A percentile compares a stretch with the other conserved stretches of the same genome.
Evolutionary conservation across 805 yeast species (phyloP).

Genomic region (Pichia gijzeniarum): DNA sequence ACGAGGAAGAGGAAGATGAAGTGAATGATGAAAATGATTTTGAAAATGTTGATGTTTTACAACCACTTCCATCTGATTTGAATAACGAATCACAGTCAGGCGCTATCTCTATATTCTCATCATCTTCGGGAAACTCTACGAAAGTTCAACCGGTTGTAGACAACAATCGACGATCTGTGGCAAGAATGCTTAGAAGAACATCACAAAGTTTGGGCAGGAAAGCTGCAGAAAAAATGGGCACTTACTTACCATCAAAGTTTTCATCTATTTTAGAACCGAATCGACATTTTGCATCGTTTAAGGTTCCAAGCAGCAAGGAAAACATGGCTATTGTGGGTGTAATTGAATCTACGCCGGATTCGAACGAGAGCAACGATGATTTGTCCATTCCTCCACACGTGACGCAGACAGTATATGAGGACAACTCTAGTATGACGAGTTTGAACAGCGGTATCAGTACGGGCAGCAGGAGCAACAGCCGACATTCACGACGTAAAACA

Average conservation of each 20-base stretch:
- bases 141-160: constrained; percentile 62
- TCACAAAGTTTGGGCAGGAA: constrained; percentile 71
- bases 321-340: constrained; percentile 46
- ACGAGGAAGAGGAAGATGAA: constrained; percentile 14
- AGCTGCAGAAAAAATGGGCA: constrained; percentile 86
- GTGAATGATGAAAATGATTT: constrained; percentile 30
- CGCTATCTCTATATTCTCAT: constrained; percentile 21
- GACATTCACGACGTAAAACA: constrained; percentile 18
- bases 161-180: constrained; percentile 63
- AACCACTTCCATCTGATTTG: constrained; percentile 9
- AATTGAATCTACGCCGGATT: constrained; percentile 28
- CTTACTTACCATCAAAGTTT: constrained; percentile 78
- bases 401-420: constrained; percentile 12
- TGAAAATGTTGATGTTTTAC: constrained; percentile 12
- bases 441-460: constrained; percentile 6
- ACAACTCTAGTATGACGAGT: constrained; percentile 6
- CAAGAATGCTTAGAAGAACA: constrained; percentile 67
- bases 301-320: constrained; percentile 38
- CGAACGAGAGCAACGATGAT: constrained; percentile 8
- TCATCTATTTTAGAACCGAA: constrained; percentile 86
- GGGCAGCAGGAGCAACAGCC: constrained; percentile 10
- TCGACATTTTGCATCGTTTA: constrained; percentile 82
- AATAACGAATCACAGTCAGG: neutral
- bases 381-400: neutral
- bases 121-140: constrained; percentile 21